These are phyloP conservation scores for Rhododendron williamsianum DNA, from an alignment of 148 eudicot species.

Conservation along the genomic window DNA sequence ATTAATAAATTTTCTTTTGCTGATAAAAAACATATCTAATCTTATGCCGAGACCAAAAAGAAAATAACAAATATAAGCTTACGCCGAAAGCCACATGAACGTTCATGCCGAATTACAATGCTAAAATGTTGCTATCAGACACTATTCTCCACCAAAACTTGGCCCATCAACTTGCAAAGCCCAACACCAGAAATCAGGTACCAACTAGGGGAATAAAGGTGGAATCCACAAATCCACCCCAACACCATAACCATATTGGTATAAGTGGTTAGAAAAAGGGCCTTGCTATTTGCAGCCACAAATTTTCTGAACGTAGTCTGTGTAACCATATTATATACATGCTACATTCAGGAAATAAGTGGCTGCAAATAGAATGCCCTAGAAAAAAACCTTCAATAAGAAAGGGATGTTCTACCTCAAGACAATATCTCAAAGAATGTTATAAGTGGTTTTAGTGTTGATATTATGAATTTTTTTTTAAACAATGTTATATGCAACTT, in stretches of 20 bases:
- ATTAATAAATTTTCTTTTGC: not conserved
- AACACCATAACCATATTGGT: not conserved
- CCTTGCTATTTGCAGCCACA: too few species aligned
- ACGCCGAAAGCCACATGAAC: not conserved
- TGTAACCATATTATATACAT: too few species aligned
- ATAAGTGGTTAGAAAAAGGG: not conserved
- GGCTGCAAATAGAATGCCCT: too few species aligned
- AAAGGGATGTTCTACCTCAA: not conserved
- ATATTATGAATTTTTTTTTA: too few species aligned
- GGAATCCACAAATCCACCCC: not conserved
- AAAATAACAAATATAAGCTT: not conserved
- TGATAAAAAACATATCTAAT: not conserved
- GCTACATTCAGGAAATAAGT: too few species aligned
- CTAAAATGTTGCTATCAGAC: not conserved
- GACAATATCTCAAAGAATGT: not conserved
- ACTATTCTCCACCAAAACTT: not conserved
- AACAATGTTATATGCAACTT: too few species aligned
- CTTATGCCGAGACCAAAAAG: not conserved
- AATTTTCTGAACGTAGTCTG: too few species aligned
- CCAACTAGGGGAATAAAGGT: not conserved
- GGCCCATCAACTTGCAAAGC: not conserved
- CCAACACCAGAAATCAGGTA: not conserved
- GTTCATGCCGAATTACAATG: not conserved
- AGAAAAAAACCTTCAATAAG: not conserved
- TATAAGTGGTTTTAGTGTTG: not conserved